Evolutionary conservation across 805 yeast species (phyloP).

Genomic region (Priceomyces fermenticarens): DNA sequence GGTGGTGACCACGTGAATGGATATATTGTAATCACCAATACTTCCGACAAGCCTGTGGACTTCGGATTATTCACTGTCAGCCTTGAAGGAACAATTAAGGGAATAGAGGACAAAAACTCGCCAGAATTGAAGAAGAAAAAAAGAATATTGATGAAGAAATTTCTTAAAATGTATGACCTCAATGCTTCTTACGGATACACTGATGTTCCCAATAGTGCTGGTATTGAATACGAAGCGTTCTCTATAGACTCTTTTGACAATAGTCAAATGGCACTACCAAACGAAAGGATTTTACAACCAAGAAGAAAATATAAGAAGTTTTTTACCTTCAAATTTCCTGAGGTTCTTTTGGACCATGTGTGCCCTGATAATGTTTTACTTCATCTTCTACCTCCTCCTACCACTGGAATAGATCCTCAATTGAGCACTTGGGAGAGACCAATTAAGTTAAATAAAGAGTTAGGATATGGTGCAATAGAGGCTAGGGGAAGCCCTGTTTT

Average conservation of each 20-base stretch:
- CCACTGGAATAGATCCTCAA: constrained; percentile 38
- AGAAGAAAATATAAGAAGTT: constrained; percentile 52
- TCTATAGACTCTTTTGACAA: constrained; percentile 46
- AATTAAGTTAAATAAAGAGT: constrained; percentile 33
- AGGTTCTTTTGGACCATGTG: constrained; percentile 48
- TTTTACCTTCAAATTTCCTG: constrained; percentile 58
- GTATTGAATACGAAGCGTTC: constrained; percentile 42
- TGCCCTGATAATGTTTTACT: constrained; percentile 44
- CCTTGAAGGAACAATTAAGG: constrained; percentile 45
- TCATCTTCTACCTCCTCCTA: constrained; percentile 43
- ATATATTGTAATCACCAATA: constrained; percentile 47
- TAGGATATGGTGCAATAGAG: constrained; percentile 57
- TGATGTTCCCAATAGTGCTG: constrained; percentile 51
- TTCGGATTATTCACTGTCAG: constrained; percentile 46
- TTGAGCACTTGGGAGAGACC: constrained; percentile 32
- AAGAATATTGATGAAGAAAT: constrained; percentile 43
- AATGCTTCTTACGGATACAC: constrained; percentile 53
- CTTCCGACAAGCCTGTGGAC: constrained; percentile 39
- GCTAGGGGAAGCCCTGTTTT: constrained; percentile 51
- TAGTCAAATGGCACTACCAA: constrained; percentile 46
- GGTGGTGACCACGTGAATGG: constrained; percentile 43
- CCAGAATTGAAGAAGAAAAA: constrained; percentile 17
- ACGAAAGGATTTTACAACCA: constrained; percentile 48
- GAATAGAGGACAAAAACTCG: constrained; percentile 18
- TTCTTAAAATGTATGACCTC: constrained; percentile 58